These are phyloP conservation scores for sorghum (Sorghum bicolor) DNA, from an alignment of 176 grass and related monocot species.

Conservation along the genomic window Sorghum_bicolor_NCBIv3 NC_012873.2:4154001-4154500, in stretches of 20 bases:
- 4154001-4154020: conserved; percentile 51
- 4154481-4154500: not conserved
- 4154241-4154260: not conserved
- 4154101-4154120: conserved; percentile 62
- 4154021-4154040: conserved; percentile 41
- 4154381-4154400: not conserved
- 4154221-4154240: not conserved
- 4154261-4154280: not conserved
- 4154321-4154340: not conserved
- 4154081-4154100: conserved; percentile 95
- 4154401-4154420: not conserved
- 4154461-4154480: not conserved
- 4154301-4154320: conserved; percentile 1
- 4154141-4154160: not conserved
- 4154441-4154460: not conserved
- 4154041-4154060: conserved; percentile 61
- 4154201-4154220: conserved; percentile 3
- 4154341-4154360: not conserved
- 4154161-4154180: not conserved
- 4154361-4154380: not conserved
- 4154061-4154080: conserved; percentile 94
- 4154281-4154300: no score
- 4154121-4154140: not conserved
- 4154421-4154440: not conserved
- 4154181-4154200: not conserved